Evolutionary conservation across 1,284 basidiomycete species (phyloP), one percentile per base, ranked within the genome.

Genomic region (Ceratorhiza oryzae-sativae): DNA sequence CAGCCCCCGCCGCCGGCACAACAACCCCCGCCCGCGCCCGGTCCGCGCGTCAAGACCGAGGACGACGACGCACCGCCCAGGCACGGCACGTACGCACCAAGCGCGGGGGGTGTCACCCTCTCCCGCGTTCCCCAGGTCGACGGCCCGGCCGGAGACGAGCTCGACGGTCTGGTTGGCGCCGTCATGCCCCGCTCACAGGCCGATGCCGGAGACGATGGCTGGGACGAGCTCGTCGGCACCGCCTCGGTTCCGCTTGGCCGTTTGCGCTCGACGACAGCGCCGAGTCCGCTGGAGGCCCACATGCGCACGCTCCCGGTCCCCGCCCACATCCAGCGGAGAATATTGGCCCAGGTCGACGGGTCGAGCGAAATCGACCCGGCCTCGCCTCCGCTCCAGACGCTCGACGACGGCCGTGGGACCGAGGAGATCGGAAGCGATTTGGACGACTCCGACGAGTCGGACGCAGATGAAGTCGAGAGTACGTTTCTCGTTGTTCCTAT

Each of bases 361-460:
- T 61, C 61, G 13, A 45, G 39, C 39, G 61, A 72, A 51, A 60
- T 62, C 9, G 65, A 68, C 63, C 70, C 46, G 20, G 71, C 56
- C 45, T 72, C 39, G 55, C 72, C 68, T 10, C 74, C 32, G 60
- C 56, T 36, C 81, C 82, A 27, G 82, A 85, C 71, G 83, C 27
- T 70, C 25, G 65, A 70, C 20, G 65, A 70, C 30, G 65, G 65
- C 0, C 65, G 65, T 48, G 65, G 65, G 27, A 70, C 84, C 49
- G 95, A 99, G 79, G 93, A 92, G 30, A 98, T 99, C 79, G 96
- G 97, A 77, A 96, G 93, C 72, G 97, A 99, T 79, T 82, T 99
- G 56, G 97, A 99, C 81, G 97, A 98, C 78, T 56, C 51, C 13
- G 94, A 93, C 0, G 94, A 96, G 74, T 89, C 89, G 2, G 91